Evolutionary conservation across 2,329 filamentous ascomycete species (phyloP), one percentile per base, ranked within the genome.

Genomic region (Grosmannia huntii): DNA sequence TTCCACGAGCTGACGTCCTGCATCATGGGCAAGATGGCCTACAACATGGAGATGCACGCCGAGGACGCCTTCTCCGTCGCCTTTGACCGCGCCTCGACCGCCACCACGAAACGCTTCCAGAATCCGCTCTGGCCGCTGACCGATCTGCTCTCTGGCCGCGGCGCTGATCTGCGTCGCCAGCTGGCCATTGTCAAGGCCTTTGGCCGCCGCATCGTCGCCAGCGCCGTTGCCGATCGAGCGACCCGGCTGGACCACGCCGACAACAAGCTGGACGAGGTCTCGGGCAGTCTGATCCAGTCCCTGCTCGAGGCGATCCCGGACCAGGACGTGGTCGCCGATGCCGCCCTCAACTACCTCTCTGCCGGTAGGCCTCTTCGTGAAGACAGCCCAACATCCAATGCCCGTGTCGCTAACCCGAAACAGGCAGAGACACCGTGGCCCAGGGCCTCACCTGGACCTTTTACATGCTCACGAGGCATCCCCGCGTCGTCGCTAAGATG

Each of bases 21-120:
- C 59, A 66, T 86, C 27, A 85, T 86, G 79, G 83, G 83, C n/a
- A 76, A 76, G 61, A 83, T 85, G 79, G 83, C 83, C 16, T 86
- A 86, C 63, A 79, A 83, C 65, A 85, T 85, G 81, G 81, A 86
- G 62, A 84, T 86, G 73, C 80, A 81, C 64, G 75, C 80, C 53
- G 74, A 78, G 36, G 79, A 85, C 60, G 76, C 77, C 2, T 86
- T 86, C 66, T 80, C 79, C 4, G 61, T 73, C 55, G 78, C 81
- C 0, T 86, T 86, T 64, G 82, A 86, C 62, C 75, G 79, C 62
- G 82, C 82, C 3, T 85, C 82, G 0, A 81, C 79, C 0, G 76
- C 70, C 10, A 84, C 80, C 0, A 80, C 81, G 2, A 74, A 81
- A 55, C 76, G 83, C 5, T 85, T 86, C 60, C 83, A 86, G 66